These are phyloP conservation scores for Monosporascus ibericus DNA, from an alignment of 2,329 filamentous ascomycete genomes.

Conservation along the genomic window DNA sequence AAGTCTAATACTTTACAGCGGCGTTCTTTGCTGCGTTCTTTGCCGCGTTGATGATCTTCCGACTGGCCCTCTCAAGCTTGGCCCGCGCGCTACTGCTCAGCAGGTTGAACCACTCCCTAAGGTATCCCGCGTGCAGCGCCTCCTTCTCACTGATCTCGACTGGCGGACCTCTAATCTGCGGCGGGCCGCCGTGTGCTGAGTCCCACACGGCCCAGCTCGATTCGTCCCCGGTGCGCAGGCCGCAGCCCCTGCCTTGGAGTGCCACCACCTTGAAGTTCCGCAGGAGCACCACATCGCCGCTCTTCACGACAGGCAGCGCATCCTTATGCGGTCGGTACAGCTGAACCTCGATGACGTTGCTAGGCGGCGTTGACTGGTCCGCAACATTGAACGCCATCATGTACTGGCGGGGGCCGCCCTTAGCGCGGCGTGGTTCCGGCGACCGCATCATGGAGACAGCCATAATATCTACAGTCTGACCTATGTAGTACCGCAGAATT, in stretches of 20 bases:
- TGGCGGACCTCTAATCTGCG: conserved; percentile 54
- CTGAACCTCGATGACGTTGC: conserved; percentile 46
- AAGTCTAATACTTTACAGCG: too few relatives aligned
- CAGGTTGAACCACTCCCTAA: conserved; percentile 43
- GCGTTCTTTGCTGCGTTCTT: conserved; percentile 1
- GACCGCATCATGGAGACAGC: conserved; percentile 48
- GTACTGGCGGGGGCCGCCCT: conserved; percentile 52
- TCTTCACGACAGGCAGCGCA: conserved; percentile 46
- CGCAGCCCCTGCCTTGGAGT: conserved; percentile 49
- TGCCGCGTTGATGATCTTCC: conserved; percentile 24
- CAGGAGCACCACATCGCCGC: conserved; percentile 54
- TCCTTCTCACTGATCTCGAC: conserved; percentile 50
- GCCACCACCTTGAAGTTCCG: conserved; percentile 49
- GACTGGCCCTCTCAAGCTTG: conserved; percentile 44
- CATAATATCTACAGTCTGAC: conserved; percentile 46
- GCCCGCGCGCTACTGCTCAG: conserved; percentile 40
- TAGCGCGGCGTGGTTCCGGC: conserved; percentile 46
- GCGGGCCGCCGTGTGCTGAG: conserved; percentile 27
- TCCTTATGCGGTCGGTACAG: conserved; percentile 54
- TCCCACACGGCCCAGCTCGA: conserved; percentile 61
- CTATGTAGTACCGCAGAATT: conserved; percentile 42
- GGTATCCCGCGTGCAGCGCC: conserved; percentile 38
- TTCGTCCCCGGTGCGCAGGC: conserved; percentile 45
- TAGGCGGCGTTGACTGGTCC: conserved; percentile 48
- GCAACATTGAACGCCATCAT: conserved; percentile 52